Conservation (phyloP, 1,284 basidiomycete species). For the Vanrija sp. region DNA sequence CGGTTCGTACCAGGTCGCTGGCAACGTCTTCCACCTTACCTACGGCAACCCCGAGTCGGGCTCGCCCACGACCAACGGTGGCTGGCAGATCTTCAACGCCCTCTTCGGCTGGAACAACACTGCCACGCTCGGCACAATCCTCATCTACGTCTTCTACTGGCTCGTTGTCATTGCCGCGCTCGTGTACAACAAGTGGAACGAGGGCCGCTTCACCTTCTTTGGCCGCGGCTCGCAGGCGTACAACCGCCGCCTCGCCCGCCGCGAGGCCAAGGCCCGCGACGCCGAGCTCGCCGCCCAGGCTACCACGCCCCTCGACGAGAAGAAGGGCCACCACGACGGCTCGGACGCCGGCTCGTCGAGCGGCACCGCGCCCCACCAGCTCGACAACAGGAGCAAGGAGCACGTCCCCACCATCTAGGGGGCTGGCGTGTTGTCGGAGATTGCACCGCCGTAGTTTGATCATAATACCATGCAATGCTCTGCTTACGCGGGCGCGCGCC, state of each 20-base stretch:
- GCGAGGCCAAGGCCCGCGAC: constrained; percentile 1
- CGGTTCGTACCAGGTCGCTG: constrained; percentile 62
- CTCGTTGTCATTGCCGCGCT: constrained; percentile 62
- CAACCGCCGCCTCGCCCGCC: constrained; percentile 4
- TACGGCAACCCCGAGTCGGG: constrained; percentile 71
- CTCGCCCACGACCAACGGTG: constrained; percentile 45
- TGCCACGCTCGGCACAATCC: constrained; percentile 60
- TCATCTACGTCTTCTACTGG: constrained; percentile 78
- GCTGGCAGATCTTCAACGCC: constrained; percentile 48
- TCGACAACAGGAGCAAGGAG: not conserved
- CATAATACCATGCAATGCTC: too few relatives aligned
- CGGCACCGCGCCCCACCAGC: not conserved
- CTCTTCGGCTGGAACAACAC: constrained; percentile 50
- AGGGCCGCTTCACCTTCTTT: constrained; percentile 50
- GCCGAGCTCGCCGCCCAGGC: not conserved
- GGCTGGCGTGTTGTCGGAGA: not conserved
- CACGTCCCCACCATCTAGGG: too few relatives aligned
- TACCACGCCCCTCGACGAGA: not conserved
- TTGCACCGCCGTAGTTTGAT: not conserved
- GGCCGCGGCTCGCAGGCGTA: constrained; percentile 19
- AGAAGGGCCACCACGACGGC: not conserved
- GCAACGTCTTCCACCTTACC: constrained; percentile 69
- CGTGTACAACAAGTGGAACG: constrained; percentile 64
- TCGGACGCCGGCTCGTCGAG: too few relatives aligned
- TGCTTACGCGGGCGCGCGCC: too few relatives aligned